Conservation (phyloP, 805 yeast species). For the Pichia exigua region DNA sequence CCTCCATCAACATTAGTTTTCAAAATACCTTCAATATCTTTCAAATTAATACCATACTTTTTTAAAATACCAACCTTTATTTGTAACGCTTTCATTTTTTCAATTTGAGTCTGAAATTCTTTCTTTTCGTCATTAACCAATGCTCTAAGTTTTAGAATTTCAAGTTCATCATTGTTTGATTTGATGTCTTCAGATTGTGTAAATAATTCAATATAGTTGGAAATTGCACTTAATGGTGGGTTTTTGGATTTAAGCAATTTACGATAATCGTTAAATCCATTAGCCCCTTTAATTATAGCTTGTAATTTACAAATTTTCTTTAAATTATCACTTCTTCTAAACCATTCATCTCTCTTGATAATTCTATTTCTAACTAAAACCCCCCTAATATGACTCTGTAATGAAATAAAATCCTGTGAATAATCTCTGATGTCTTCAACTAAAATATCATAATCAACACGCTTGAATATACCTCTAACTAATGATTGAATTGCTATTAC, state of each 20-base stretch:
- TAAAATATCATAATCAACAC: constrained; percentile 49
- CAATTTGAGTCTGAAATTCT: constrained; percentile 63
- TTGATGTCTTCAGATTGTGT: constrained; percentile 54
- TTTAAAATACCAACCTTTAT: constrained; percentile 71
- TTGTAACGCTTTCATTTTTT: constrained; percentile 66
- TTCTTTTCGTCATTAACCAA: constrained; percentile 59
- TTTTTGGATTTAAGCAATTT: constrained; percentile 59
- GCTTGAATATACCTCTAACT: constrained; percentile 53
- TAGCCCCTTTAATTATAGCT: constrained; percentile 58
- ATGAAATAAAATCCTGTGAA: constrained; percentile 29
- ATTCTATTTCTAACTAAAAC: constrained; percentile 31
- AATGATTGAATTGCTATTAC: constrained; percentile 45
- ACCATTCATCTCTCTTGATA: constrained; percentile 36
- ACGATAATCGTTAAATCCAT: constrained; percentile 65
- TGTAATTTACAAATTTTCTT: constrained; percentile 66
- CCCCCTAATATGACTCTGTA: constrained; percentile 57
- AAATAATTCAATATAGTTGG: constrained; percentile 66
- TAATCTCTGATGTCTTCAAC: constrained; percentile 46
- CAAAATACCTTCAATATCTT: constrained; percentile 43
- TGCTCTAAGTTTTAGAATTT: constrained; percentile 5
- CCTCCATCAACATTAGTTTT: constrained; percentile 8
- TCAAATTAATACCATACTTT: constrained; percentile 70
- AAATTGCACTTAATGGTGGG: constrained; percentile 73
- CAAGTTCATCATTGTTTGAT: constrained; percentile 3
- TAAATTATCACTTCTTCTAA: constrained; percentile 39